Evolutionary conservation across 139 green algal species (phyloP).

Genomic region (Picocystis salinarum): DNA sequence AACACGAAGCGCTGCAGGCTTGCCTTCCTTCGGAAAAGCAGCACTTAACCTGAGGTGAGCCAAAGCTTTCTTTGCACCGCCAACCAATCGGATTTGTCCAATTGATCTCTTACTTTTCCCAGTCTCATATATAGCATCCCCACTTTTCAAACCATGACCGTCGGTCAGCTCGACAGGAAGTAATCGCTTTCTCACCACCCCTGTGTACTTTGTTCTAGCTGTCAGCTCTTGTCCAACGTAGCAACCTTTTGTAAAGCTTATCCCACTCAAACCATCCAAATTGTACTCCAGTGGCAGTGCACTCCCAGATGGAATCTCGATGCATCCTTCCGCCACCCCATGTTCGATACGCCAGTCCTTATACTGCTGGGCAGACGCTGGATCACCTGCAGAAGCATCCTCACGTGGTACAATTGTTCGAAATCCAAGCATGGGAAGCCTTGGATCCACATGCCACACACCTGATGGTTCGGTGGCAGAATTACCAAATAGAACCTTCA

Average conservation of each 20-base stretch:
- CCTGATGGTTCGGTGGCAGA: slow-evolving; percentile 1
- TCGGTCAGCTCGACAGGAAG: slow-evolving; percentile 48
- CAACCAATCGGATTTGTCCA: too few species aligned
- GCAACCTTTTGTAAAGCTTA: slow-evolving; percentile 87
- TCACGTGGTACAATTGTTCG: slow-evolving; percentile 22
- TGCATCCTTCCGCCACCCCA: slow-evolving; percentile 63
- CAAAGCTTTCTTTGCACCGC: too few species aligned
- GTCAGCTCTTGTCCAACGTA: slow-evolving; percentile 89
- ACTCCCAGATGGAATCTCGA: slow-evolving; percentile 54
- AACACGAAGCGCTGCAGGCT: too few species aligned
- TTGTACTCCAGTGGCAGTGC: slow-evolving; percentile 85
- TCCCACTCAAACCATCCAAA: slow-evolving; percentile 64
- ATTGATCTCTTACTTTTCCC: too few species aligned
- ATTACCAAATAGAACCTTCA: slow-evolving; percentile 31
- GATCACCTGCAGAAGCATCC: background rate
- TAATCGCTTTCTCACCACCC: slow-evolving; percentile 63
- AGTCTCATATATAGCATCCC: too few species aligned
- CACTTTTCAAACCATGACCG: too few species aligned
- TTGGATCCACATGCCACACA: slow-evolving; percentile 37
- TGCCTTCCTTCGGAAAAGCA: too few species aligned
- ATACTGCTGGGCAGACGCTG: slow-evolving; percentile 14
- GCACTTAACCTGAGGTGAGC: too few species aligned
- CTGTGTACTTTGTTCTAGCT: slow-evolving; percentile 44
- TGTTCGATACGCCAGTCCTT: slow-evolving; percentile 37
- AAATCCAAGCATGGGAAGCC: slow-evolving; percentile 35